These are phyloP conservation scores for Monilinia laxa DNA, from an alignment of 2,329 filamentous ascomycete genomes.

Conservation along the genomic window DNA sequence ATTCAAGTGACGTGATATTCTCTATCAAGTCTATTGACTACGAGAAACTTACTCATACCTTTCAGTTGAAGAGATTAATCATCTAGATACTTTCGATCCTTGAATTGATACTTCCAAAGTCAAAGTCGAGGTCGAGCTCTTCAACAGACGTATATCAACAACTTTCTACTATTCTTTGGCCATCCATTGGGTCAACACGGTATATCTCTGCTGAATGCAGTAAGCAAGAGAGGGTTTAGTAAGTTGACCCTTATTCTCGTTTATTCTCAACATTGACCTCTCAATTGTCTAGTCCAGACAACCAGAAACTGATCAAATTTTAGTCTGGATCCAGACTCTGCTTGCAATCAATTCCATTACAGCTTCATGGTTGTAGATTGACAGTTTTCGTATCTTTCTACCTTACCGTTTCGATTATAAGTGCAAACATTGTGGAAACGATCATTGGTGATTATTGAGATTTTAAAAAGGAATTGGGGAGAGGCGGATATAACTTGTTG, in stretches of 20 bases:
- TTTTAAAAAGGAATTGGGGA: no score
- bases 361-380: background rate
- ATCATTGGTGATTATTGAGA: background rate
- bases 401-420: background rate
- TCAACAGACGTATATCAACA: background rate
- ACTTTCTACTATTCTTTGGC: background rate
- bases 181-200: background rate
- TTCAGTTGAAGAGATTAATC: background rate
- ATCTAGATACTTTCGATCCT: fast-evolving
- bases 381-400: background rate
- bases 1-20: no score
- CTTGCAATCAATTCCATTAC: background rate
- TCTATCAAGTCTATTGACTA: background rate
- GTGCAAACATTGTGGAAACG: background rate
- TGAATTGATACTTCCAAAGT: background rate
- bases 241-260: background rate
- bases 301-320: background rate
- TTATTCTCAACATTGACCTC: background rate
- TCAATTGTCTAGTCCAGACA: background rate
- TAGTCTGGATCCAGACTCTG: background rate
- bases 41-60: background rate
- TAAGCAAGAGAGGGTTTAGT: background rate
- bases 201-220: background rate
- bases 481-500: no score
- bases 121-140: background rate